Evolutionary conservation across 2,329 filamentous ascomycete species (phyloP).

Genomic region (Aspergillus hiratsukae): DNA sequence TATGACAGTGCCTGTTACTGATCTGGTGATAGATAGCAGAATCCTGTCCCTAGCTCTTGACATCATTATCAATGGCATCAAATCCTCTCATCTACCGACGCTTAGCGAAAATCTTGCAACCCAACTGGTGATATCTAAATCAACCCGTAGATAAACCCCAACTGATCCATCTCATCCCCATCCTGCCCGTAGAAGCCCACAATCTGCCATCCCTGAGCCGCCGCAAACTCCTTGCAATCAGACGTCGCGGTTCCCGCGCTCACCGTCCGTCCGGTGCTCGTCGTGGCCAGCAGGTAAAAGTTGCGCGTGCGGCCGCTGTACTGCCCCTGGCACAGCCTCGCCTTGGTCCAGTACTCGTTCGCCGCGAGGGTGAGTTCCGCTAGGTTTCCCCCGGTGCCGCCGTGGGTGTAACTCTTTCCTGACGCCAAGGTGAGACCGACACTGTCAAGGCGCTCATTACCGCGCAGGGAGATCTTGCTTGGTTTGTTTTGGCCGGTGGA

Average conservation of each 20-base stretch:
- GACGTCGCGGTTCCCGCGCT: constrained; percentile 43
- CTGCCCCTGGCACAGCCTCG: constrained; percentile 49
- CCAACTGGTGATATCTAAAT: background rate
- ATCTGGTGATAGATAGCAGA: too few species aligned
- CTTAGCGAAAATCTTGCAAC: too few species aligned
- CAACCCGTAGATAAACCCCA: constrained; percentile 37
- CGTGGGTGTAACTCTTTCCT: constrained; percentile 49
- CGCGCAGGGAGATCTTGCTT: constrained; percentile 36
- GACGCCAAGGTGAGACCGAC: constrained; percentile 47
- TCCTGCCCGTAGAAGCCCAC: constrained; percentile 51
- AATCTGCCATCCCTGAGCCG: constrained; percentile 49
- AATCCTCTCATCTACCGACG: too few species aligned
- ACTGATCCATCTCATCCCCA: constrained; percentile 54
- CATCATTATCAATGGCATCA: too few species aligned
- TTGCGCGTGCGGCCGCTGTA: constrained; percentile 46
- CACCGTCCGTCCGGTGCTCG: constrained; percentile 46
- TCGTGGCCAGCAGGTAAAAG: constrained; percentile 54
- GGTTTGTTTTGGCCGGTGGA: constrained; percentile 28
- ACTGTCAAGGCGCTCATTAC: constrained; percentile 48
- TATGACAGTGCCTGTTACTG: too few species aligned
- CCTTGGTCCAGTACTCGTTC: constrained; percentile 48
- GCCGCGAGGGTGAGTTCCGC: constrained; percentile 42
- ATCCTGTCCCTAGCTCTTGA: too few species aligned
- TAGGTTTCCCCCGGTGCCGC: constrained; percentile 49
- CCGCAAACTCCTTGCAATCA: constrained; percentile 47